Evolutionary conservation across 164 flowering plant genomes (phyloP), one percentile per base, ranked within the genome.

Genomic region (Umbellularia californica): DNA sequence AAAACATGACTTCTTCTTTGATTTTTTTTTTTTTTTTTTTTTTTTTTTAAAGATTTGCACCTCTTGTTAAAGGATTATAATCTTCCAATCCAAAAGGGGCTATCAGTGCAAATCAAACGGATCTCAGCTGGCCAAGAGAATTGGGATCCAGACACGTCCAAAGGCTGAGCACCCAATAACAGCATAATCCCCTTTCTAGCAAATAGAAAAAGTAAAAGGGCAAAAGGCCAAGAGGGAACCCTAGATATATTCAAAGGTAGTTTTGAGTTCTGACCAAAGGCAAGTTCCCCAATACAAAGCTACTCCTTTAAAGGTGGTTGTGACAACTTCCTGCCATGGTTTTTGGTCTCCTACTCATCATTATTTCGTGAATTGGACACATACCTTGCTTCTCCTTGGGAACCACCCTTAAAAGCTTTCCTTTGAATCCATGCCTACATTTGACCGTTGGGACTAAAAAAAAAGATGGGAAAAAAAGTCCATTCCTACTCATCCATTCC

Each of bases 311-410:
- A 78, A 72, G 72, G 64, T 23, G 22, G 75, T 69, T 76, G 81
- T 80, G 79, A 76, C 78, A 30, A 79, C 25, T 73, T 69, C 68
- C 68, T 72, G 70, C 58, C 77, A 62, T 72, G 79, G 72, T 80
- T 72, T 73, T 63, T 74, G 76, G 78, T 72, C 80, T 58, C 76
- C 50, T 51, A 47, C 47, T 51, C 22, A 78, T 80, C 77, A 77
- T 82, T 79, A 77, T 84, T 79, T 75, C 83, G 67, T 80, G 84
- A 80, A 82, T 82, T 82, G 87, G 83, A 82, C 79, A 82, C 84
- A 84, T 84, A 77, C 83, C 84, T 80, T 80, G 76, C 84, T 76
- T 84, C 69, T 50, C 27, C 25, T 51, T 55, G 72, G 75, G 60
- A 15, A 55, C 60, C 60, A 41, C 69, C 50, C 70, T 76, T 58